Evolutionary conservation across 2,329 filamentous ascomycete genomes (phyloP), one percentile per base, ranked within the genome.

Genomic region (Colletotrichum tabaci): DNA sequence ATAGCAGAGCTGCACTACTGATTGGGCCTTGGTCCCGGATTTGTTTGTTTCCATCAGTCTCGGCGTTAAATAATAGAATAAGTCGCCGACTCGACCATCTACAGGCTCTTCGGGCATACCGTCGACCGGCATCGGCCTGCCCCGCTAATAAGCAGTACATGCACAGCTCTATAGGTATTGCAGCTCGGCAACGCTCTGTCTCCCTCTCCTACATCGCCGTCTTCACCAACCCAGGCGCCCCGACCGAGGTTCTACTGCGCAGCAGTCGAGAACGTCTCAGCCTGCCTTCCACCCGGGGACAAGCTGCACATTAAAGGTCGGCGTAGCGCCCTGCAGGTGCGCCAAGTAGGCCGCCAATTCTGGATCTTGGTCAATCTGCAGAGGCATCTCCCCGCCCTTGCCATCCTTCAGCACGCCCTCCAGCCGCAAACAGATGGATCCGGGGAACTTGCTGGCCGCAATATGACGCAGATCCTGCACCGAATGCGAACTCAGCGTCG

Each of bases 311-410:
- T 78, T 80, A 74, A 87, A 87, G 10, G 82, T 85, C 8, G 85
- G 83, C 44, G 84, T 79, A 26, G 75, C 76, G 15, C 77, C 85
- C 74, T 88, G 83, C 35, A 92, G 84, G 77, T 93, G 91, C 57
- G 87, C 85, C 74, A 96, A 80, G 80, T 95, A 96, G 0, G 91
- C 91, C 71, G 87, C 87, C 73, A 96, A 79, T 81, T 96, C 93
- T 73, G 90, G 88, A 75, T 95, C 92, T 50, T 91, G 87, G 66
- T 91, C 91, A 75, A 96, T 91, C 66, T 86, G 82, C 76, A 93
- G 87, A 18, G 84, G 84, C 55, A 93, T 84, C 77, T 94, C 92
- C 61, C 86, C 86, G 6, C 88, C 90, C 74, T 86, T 86, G 16
- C 82, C 85, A 76, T 89, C 86, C 76, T 88, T 89, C 61, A 94